Evolutionary conservation across 306 rosid species (phyloP).

Genomic region (Senna siamea): DNA sequence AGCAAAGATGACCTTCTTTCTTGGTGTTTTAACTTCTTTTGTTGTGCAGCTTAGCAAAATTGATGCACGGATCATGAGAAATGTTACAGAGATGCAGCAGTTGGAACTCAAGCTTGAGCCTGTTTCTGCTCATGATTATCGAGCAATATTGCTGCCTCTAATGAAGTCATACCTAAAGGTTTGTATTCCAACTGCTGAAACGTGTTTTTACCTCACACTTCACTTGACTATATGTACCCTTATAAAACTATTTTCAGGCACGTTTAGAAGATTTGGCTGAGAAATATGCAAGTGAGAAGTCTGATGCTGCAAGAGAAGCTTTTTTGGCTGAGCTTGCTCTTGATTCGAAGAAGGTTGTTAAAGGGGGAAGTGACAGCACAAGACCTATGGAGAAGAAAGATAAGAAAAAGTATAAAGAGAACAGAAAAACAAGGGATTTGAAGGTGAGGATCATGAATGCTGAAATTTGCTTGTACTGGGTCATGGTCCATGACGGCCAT

Average conservation of each 20-base stretch:
- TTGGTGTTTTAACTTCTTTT: conserved; percentile 47
- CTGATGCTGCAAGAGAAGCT: conserved; percentile 96
- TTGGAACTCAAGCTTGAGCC: conserved; percentile 82
- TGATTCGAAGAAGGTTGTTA: conserved; percentile 75
- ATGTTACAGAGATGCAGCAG: conserved; percentile 82
- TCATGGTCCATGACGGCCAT: conserved; percentile 35
- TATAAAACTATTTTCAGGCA: conserved; percentile 55
- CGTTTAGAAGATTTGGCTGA: conserved; percentile 92
- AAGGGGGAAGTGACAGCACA: conserved; percentile 71
- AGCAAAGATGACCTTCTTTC: conserved; percentile 31
- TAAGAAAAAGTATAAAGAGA: conserved; percentile 85
- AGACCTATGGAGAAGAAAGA: conserved; percentile 85
- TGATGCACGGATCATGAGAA: conserved; percentile 77
- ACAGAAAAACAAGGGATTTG: conserved; percentile 72
- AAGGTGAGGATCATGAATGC: conserved; percentile 62
- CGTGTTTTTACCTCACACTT: conserved; percentile 25
- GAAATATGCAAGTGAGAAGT: conserved; percentile 90
- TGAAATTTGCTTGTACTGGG: conserved; percentile 41
- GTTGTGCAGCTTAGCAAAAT: conserved; percentile 82
- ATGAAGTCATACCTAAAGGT: conserved; percentile 90
- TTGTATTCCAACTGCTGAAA: conserved; percentile 50
- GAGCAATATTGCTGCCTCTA: conserved; percentile 76
- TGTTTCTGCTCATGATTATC: conserved; percentile 82
- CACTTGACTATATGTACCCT: conserved; percentile 29
- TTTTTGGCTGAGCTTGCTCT: conserved; percentile 95